Evolutionary conservation across 2,329 filamentous ascomycete species (phyloP), one percentile per base, ranked within the genome.

Genomic region (Lachnellula hyalina): DNA sequence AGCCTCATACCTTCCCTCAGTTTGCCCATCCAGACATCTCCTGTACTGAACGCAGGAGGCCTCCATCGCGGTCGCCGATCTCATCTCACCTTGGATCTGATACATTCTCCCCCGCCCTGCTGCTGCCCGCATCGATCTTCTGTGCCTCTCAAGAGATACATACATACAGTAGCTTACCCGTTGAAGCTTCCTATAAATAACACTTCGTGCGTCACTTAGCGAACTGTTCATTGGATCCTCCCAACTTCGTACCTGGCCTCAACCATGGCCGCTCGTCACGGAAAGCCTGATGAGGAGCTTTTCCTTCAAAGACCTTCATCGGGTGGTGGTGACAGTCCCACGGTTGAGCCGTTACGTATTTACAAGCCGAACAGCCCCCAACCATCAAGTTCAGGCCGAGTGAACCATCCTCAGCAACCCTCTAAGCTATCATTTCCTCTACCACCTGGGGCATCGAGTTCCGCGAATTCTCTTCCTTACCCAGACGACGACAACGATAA

Each of bases 331-430:
- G 84, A 90, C 65, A 90, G 89, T 65, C 89, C 90, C 55, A 89
- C 88, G 17, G 82, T 96, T 63, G 89, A 89, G 66, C 91, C 91
- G 57, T 73, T 96, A 72, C 84, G 90, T 67, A 95, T 96, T 70
- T 86, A 86, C 75, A 95, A 95, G 72, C 84, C 86, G 54, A 82
- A 84, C 64, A 87, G 85, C 55, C 81, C 85, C 34, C 78, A 78
- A 51, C 83, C 83, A 52, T 60, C 61, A 57, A 49, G 63, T 19
- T 69, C 70, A 48, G 58, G 61, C 56, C 62, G 63, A 69, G 76
- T 74, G 65, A 83, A 81, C 65, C 79, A 78, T 53, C 73, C 75
- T 32, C 76, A 77, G 47, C 68, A 73, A 23, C 73, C 67, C 55
- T 73, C 72, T 47, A 82, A 83, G 64, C 82, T 80, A 49, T 77